Percentiles rank a stretch among this genome's conserved stretches.
Evolutionary conservation across 2,329 filamentous ascomycete species (phyloP).

Genomic region (Oidium heveae): DNA sequence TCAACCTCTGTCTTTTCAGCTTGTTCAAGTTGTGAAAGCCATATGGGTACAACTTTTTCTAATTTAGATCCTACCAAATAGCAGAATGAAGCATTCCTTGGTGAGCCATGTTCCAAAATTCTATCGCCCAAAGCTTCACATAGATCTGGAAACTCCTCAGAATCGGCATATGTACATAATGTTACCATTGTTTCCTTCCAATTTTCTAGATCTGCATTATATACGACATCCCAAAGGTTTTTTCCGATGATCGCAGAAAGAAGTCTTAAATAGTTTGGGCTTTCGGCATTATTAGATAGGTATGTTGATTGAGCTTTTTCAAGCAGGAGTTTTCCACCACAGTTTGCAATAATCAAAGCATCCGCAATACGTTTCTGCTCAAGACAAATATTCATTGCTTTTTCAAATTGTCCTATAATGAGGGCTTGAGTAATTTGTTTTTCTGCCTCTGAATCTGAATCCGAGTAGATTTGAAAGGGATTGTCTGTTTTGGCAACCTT

Average conservation of each 20-base stretch:
- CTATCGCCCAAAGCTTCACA: conserved; percentile 89
- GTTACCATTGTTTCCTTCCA: conserved; percentile 97
- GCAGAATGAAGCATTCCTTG: conserved; percentile 89
- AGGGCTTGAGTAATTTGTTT: conserved; percentile 68
- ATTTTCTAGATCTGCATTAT: conserved; percentile 75
- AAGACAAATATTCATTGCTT: conserved; percentile 69
- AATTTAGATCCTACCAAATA: conserved; percentile 88
- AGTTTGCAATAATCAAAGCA: conserved; percentile 94
- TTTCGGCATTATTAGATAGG: conserved; percentile 54
- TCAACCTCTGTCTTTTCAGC: conserved; percentile 51
- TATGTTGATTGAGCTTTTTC: conserved; percentile 88
- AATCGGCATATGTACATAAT: conserved; percentile 82
- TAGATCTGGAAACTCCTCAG: conserved; percentile 75
- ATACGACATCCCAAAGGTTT: conserved; percentile 93
- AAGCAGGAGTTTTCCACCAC: conserved; percentile 75
- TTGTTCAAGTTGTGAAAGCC: conserved; percentile 74
- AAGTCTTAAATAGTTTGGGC: conserved; percentile 77
- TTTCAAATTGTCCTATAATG: conserved; percentile 74
- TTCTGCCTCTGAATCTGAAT: conserved; percentile 63
- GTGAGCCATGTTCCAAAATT: conserved; percentile 48
- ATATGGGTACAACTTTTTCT: conserved; percentile 89
- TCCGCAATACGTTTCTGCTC: conserved; percentile 79
- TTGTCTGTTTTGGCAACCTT: conserved; percentile 86
- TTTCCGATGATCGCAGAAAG: conserved; percentile 82
- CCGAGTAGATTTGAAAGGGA: conserved; percentile 73